phyloP scores from a whole-genome alignment of 2,329 filamentous ascomycete genomes.

The Lecanicillium sp. region DNA sequence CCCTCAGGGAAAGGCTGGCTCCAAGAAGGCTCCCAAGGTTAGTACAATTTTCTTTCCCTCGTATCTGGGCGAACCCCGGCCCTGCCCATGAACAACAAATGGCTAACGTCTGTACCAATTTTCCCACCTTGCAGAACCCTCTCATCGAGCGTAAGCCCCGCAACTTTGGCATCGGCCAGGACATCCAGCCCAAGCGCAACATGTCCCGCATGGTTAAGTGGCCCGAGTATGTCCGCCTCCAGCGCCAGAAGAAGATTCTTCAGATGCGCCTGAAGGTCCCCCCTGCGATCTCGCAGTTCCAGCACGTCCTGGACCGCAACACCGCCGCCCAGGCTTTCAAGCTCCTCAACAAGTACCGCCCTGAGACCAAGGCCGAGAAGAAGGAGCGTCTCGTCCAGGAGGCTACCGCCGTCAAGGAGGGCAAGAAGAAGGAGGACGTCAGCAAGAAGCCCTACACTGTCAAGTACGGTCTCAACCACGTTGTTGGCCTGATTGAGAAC shows the following conservation, averaged over 20 bases:
- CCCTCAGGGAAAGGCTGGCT: slow-evolving; percentile 82
- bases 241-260: slow-evolving; percentile 91
- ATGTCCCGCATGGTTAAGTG: slow-evolving; percentile 98
- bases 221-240: slow-evolving; percentile 98
- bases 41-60: slow-evolving; percentile 28
- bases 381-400: slow-evolving; percentile 99
- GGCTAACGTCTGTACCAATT: no score
- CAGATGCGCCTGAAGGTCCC: slow-evolving; percentile 98
- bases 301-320: slow-evolving; percentile 94
- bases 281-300: slow-evolving; percentile 94
- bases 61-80: background rate
- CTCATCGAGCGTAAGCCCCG: slow-evolving; percentile 96
- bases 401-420: slow-evolving; percentile 93
- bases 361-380: slow-evolving; percentile 98
- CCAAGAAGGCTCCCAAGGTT: slow-evolving; percentile 97
- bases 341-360: slow-evolving; percentile 99
- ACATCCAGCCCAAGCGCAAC: slow-evolving; percentile 95
- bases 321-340: slow-evolving; percentile 96
- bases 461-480: slow-evolving; percentile 99
- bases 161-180: slow-evolving; percentile 98
- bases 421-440: slow-evolving; percentile 99
- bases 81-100: no score
- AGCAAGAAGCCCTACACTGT: slow-evolving; percentile 99
- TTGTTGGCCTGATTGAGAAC: slow-evolving; percentile 94
- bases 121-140: slow-evolving; percentile 88